phyloP scores from a whole-genome alignment of 441 rosid species.

The Croton laevigatus region DNA sequence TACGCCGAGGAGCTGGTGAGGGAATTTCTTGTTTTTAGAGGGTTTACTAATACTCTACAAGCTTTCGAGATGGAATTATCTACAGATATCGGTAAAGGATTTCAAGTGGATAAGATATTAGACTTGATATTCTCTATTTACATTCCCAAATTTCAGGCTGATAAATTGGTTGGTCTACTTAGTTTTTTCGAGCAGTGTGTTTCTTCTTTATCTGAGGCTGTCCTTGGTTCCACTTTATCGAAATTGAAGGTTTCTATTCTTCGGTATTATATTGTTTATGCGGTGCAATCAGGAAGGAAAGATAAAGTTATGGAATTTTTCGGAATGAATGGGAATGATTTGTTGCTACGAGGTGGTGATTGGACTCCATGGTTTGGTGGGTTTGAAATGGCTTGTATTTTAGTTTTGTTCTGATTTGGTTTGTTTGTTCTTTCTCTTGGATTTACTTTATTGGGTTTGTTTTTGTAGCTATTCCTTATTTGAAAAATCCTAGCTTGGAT shows the following conservation, averaged over 20 bases:
- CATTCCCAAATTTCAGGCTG: constrained; percentile 54
- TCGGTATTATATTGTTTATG: constrained; percentile 49
- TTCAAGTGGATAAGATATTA: constrained; percentile 52
- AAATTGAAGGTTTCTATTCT: constrained; percentile 54
- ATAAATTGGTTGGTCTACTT: constrained; percentile 43
- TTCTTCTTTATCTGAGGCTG: constrained; percentile 40
- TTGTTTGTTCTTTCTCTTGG: neutral
- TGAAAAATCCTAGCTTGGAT: constrained; percentile 60
- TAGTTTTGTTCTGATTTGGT: neutral
- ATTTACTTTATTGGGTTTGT: constrained; percentile 18
- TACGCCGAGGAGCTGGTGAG: constrained; percentile 66
- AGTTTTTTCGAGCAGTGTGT: constrained; percentile 53
- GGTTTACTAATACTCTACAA: constrained; percentile 56
- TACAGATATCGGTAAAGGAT: constrained; percentile 58
- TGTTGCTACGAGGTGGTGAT: constrained; percentile 42
- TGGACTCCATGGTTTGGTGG: constrained; percentile 71
- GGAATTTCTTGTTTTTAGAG: constrained; percentile 69
- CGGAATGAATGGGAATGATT: constrained; percentile 45
- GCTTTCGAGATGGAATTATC: constrained; percentile 52
- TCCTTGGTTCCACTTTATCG: constrained; percentile 37
- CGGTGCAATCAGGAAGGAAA: constrained; percentile 44
- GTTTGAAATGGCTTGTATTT: constrained; percentile 19
- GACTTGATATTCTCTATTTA: constrained; percentile 57
- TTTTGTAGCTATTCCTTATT: constrained; percentile 55
- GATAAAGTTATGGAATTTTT: constrained; percentile 60